Conservation (phyloP, 2,329 filamentous ascomycete genomes). For the Verticillium dahliae region DNA sequence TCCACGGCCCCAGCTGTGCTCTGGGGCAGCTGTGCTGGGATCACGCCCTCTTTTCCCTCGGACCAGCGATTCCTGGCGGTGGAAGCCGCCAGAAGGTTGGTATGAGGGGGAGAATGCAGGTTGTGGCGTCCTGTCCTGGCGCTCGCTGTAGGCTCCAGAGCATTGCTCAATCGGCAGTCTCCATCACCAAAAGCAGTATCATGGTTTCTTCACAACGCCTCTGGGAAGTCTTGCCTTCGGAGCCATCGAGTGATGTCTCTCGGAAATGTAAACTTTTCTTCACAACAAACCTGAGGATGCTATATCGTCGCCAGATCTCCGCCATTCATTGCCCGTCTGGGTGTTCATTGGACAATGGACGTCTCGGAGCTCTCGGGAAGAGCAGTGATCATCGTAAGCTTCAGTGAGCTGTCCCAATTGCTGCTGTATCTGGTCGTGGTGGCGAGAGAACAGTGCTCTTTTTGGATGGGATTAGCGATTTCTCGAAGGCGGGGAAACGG, state of each 20-base stretch:
- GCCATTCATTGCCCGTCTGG: background rate
- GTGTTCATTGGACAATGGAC: background rate
- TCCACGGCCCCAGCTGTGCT: background rate
- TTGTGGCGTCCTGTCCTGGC: background rate
- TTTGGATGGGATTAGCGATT: background rate
- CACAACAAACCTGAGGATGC: background rate
- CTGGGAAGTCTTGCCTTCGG: background rate
- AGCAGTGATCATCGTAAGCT: background rate
- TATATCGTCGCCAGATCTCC: background rate
- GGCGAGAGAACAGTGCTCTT: background rate
- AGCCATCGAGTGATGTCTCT: background rate
- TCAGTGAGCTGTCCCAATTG: background rate
- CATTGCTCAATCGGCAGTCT: background rate
- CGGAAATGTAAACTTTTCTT: background rate
- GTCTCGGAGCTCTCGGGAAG: background rate
- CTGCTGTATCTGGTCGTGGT: background rate
- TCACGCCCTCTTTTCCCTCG: background rate
- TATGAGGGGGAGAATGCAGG: background rate
- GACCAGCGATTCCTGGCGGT: background rate
- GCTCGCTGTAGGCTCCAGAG: background rate
- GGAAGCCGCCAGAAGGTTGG: background rate
- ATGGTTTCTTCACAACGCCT: background rate
- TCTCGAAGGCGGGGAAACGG: background rate
- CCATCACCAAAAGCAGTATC: background rate
- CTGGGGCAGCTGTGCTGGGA: background rate